Conservation (phyloP, 768 basidiomycete genomes). For the Psilocybe cubensis region DNA sequence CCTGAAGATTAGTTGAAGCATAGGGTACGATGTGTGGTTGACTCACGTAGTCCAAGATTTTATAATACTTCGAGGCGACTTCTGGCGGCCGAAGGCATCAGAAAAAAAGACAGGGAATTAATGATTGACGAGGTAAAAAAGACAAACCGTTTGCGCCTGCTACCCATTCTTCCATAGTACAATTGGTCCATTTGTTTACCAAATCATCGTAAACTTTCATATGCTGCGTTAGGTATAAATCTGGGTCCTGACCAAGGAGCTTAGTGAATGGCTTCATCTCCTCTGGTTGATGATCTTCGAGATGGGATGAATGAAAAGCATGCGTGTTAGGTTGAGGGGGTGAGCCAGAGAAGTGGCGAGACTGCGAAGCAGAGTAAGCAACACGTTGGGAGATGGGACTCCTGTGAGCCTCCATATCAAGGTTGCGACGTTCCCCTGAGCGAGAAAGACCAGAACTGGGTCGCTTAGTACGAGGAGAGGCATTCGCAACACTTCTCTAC, state of each 20-base stretch:
- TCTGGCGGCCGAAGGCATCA: conserved; percentile 30
- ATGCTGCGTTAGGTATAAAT: conserved; percentile 43
- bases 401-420: background rate
- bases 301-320: background rate
- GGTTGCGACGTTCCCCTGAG: conserved; percentile 2
- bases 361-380: background rate
- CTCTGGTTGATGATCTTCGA: background rate
- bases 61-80: conserved; percentile 41
- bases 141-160: conserved; percentile 53
- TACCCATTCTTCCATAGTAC: conserved; percentile 56
- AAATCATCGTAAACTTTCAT: conserved; percentile 47
- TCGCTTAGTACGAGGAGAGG: conserved; percentile 10
- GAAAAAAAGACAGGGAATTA: background rate
- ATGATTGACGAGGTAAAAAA: background rate
- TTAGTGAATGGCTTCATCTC: conserved; percentile 31
- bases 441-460: conserved; percentile 21
- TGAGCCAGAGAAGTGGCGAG: background rate
- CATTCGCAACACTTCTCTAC: background rate
- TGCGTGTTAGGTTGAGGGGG: background rate
- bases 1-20: background rate
- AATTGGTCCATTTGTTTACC: conserved; percentile 51
- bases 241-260: conserved; percentile 47
- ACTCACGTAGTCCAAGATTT: conserved; percentile 55
- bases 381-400: background rate
- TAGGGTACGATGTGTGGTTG: background rate